Evolutionary conservation across 352 stramenopile species (phyloP), one percentile per base, ranked within the genome.

Genomic region (Pythium phragmitis): DNA sequence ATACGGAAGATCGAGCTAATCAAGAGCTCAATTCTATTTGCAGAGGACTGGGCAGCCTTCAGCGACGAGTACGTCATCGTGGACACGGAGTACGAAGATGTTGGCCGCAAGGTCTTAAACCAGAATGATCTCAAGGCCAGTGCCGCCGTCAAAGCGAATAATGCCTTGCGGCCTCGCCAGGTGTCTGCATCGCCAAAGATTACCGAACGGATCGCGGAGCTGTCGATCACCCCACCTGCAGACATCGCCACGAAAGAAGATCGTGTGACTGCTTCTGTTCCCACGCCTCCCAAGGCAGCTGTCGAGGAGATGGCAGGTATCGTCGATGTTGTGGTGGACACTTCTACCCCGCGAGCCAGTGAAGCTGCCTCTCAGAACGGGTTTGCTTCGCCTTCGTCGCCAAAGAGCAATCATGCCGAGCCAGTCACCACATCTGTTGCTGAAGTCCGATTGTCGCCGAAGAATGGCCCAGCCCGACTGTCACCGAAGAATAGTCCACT

Each of bases 41-140:
- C 51, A 86, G 77, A 87, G 49, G 82, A 91, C 50, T 91, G 78
- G 82, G 76, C 76, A 37, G 81, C 75, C 0, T 86, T 84, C 51
- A 92, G 83, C 45, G 83, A 92, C 52, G 82, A 92, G 48, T 92
- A 92, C 45, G 83, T 92, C 37, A 89, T 92, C 60, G 83, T 92
- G 19, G 83, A 92, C 59, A 88, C 79, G 37, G 81, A 92, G 62
- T 92, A 91, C 54, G 83, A 92, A 67, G 83, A 91, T 50, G 71
- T 92, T 11, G 83, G 83, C 3, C 77, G 83, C 4, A 84, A 89
- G 51, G 72, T 92, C 34, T 63, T 92, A 16, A 76, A 89, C 49
- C 74, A 79, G 6, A 60, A 65, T 16, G 63, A 70, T 36, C 57
- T 70, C 14, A 50, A 64, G 30, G 33, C 63, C 28, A 60, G 16